Conservation (phyloP, 345 rosid genomes). For the Eucalyptus brandiana region DNA sequence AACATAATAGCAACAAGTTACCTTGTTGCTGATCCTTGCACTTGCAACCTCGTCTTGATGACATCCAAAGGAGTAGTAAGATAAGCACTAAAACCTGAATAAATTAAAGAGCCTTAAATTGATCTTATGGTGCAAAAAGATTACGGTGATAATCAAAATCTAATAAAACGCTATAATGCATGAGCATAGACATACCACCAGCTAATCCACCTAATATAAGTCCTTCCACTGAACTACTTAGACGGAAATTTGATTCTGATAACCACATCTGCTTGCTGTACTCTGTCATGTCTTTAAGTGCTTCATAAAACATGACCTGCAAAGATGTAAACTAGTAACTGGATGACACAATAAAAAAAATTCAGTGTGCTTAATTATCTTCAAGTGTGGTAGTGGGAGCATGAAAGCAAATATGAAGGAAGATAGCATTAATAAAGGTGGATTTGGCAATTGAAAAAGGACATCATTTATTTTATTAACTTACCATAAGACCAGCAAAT, state of each 20-base stretch:
- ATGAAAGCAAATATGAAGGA: background rate
- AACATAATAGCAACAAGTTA: background rate
- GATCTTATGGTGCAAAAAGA: background rate
- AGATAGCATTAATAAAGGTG: background rate
- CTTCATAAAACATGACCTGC: conserved; percentile 89
- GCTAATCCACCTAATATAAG: conserved; percentile 86
- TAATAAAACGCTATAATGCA: background rate
- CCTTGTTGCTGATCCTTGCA: conserved; percentile 79
- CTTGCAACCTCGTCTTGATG: conserved; percentile 88
- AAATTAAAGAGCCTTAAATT: background rate
- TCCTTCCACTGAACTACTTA: conserved; percentile 60
- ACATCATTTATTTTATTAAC: background rate
- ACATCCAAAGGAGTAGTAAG: conserved; percentile 90
- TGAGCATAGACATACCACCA: conserved; percentile 57
- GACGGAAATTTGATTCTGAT: conserved; percentile 20
- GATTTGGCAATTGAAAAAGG: background rate
- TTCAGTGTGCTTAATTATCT: background rate
- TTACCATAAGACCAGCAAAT: conserved; percentile 92
- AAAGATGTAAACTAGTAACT: background rate
- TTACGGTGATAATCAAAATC: background rate
- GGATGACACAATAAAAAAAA: background rate
- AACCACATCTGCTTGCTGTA: conserved; percentile 47
- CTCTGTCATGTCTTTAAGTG: conserved; percentile 46
- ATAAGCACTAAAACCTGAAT: conserved; percentile 77
- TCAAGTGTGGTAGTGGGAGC: background rate